Base-by-base conservation (phyloP, 345 rosid species). In the Trapa bicornis region DNA sequence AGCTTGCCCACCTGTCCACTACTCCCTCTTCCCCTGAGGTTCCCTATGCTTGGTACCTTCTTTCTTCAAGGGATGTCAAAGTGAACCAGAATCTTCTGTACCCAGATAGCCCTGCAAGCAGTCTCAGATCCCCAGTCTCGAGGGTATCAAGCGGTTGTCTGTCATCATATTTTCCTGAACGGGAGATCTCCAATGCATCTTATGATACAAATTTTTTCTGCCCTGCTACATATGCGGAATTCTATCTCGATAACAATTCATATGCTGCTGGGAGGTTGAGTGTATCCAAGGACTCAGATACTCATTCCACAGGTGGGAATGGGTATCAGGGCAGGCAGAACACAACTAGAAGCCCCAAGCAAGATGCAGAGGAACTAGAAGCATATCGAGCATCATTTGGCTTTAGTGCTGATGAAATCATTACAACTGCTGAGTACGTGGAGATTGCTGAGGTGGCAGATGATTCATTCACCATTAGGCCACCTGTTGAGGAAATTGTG, bases 351-450 rank as follows among this genome's bases (percentile, higher is more conserved):
- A 86, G 85, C 73, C 86, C 92, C 61, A 91, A 82, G 78, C 96
- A 89, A 81, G 98, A 89, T 76, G 89, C 75, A 38, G 98, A 92
- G 75, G 96, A 92, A 67, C 63, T 80, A 42, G 98, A 92, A 89
- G 96, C 98, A 42, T 92, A 89, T 72, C 85, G 96, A 78, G 98
- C 98, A 52, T 92, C 98, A 42, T 92, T 92, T 78, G 98, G 98
- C 65, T 92, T 92, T 72, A 92, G 98, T 67, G 92, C 98, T 5
- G 98, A 92, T 72, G 98, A 92, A 79, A 81, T 92, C 50, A 81
- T 85, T 32, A 82, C 89, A 48, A 92, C 94, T 37, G 47, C 85
- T 48, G 92, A 87, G 47, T 92, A 92, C 70, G 96, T 89, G 61
- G 96, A 92, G 87, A 85, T 89, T 62, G 76, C 92, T 73, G 86